phyloP scores from a whole-genome alignment of 2,329 filamentous ascomycete genomes.

The Penicillium sp. region DNA sequence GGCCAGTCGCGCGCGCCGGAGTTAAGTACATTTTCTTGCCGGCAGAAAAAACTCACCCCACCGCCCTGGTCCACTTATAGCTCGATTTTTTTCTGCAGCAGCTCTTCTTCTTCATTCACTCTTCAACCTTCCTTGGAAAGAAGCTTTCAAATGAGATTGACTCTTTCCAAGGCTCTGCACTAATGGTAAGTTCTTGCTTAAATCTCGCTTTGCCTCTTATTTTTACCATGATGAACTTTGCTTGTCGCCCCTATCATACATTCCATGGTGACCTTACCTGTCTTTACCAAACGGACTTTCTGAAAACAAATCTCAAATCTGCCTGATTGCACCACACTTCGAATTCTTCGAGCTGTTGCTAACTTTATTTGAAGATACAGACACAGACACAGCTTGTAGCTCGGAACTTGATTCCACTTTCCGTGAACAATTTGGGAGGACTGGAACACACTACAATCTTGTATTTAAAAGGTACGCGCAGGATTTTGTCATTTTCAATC shows the following conservation, averaged over 20 bases:
- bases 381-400: conserved; percentile 3
- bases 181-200: conserved; percentile 30
- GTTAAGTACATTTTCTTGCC: conserved; percentile 24
- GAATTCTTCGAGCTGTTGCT: conserved; percentile 23
- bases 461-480: conserved; percentile 24
- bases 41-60: conserved; percentile 26
- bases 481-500: conserved; percentile 14
- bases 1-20: conserved; percentile 12
- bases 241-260: conserved; percentile 66
- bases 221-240: conserved; percentile 56
- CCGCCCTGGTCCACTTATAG: conserved; percentile 25
- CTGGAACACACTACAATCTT: conserved; percentile 1
- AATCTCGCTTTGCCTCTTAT: conserved; percentile 4
- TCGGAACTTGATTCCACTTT: neutral
- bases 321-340: conserved; percentile 10
- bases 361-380: conserved; percentile 24
- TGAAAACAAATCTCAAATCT: conserved; percentile 37
- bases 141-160: conserved; percentile 18
- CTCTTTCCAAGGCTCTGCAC: conserved; percentile 16
- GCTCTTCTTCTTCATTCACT: conserved; percentile 12
- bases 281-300: conserved; percentile 63
- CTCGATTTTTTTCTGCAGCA: conserved; percentile 22
- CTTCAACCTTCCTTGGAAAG: conserved; percentile 17
- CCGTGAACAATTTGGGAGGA: neutral
- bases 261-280: conserved; percentile 61